Evolutionary conservation across 148 eudicot genomes (phyloP).

Genomic region (Suaeda aralocaspica): DNA sequence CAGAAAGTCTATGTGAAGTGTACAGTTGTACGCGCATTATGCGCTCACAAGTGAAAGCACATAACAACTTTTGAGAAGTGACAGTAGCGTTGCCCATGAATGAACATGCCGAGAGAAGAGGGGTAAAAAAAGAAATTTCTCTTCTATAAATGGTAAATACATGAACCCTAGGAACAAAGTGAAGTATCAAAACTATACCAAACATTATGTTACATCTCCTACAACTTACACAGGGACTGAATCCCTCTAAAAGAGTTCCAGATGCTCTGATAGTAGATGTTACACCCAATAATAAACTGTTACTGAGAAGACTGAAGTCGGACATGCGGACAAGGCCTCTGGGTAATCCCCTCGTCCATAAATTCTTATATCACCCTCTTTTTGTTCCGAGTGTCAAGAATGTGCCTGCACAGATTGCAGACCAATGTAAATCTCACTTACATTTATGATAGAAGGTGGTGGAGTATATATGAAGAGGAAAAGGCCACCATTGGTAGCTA

Average conservation of each 20-base stretch:
- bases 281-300: constrained; percentile 15
- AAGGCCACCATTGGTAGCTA: no score
- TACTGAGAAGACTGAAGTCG: constrained; percentile 40
- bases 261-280: constrained; percentile 23
- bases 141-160: constrained; percentile 16
- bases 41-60: background rate
- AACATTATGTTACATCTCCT: constrained; percentile 35
- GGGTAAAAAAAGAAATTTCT: background rate
- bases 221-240: constrained; percentile 31
- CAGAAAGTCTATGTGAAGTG: background rate
- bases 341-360: constrained; percentile 85
- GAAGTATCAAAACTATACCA: constrained; percentile 16
- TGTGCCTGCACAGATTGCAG: constrained; percentile 52
- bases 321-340: constrained; percentile 73
- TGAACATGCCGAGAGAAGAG: background rate
- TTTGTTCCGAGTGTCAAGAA: constrained; percentile 56
- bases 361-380: constrained; percentile 65
- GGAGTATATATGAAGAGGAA: no score
- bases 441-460: background rate
- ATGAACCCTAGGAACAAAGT: constrained; percentile 3
- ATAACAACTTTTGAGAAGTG: constrained; percentile 5
- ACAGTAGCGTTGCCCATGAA: background rate
- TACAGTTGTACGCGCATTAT: no score
- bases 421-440: background rate
- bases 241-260: constrained; percentile 2